These are phyloP conservation scores for Yamadazyma buinensis DNA, from an alignment of 1,139 yeast species.

Conservation along the genomic window DNA sequence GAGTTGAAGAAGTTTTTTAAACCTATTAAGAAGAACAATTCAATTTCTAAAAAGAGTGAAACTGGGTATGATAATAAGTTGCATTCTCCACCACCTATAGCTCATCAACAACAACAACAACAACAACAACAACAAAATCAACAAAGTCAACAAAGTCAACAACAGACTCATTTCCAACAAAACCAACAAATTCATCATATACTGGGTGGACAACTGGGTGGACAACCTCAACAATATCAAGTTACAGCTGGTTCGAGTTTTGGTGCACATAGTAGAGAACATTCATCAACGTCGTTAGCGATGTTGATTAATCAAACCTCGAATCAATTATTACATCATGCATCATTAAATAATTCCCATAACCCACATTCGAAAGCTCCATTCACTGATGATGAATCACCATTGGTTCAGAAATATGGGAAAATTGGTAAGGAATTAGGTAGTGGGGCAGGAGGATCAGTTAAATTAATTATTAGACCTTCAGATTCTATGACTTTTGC, in stretches of 20 bases:
- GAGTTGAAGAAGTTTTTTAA: constrained; percentile 41
- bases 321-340: constrained; percentile 38
- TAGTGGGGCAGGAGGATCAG: constrained; percentile 98
- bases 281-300: constrained; percentile 40
- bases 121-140: not conserved
- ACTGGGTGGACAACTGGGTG: too few species aligned
- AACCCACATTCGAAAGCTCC: constrained; percentile 30
- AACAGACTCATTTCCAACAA: too few species aligned
- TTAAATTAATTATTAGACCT: constrained; percentile 76
- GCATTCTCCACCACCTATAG: constrained; percentile 31
- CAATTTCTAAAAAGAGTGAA: constrained; percentile 18
- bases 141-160: too few species aligned
- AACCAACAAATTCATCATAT: not conserved
- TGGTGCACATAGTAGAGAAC: constrained; percentile 26
- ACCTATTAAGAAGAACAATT: constrained; percentile 31
- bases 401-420: constrained; percentile 79
- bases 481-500: constrained; percentile 87
- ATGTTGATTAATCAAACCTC: constrained; percentile 45
- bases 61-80: constrained; percentile 22
- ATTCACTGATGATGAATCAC: constrained; percentile 53
- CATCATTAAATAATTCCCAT: constrained; percentile 24
- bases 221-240: too few species aligned
- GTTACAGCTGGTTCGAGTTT: constrained; percentile 5
- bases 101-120: constrained; percentile 1
- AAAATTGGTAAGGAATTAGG: constrained; percentile 88